A percentile compares a stretch with the other conserved stretches of the same genome.
phyloP scores from a whole-genome alignment of 139 green algal genomes.

The Raphidocelis subcapitata region DNA sequence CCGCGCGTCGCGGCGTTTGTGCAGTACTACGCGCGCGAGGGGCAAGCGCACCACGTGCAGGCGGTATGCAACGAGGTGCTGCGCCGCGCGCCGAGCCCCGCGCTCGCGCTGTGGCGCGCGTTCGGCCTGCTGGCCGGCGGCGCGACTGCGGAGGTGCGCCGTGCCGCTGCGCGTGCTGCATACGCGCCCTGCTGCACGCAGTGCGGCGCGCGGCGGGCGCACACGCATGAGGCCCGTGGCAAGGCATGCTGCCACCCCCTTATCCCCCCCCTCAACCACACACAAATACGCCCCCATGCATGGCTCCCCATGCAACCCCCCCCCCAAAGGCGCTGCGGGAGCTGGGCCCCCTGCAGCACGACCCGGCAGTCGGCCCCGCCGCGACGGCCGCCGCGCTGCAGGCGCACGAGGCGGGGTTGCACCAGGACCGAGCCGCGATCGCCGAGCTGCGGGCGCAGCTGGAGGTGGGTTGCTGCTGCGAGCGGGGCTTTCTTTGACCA shows the following conservation, averaged over 20 bases:
- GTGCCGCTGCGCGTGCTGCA: background rate
- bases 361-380: slow-evolving; percentile 47
- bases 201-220: no score
- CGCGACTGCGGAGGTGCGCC: slow-evolving; percentile 46
- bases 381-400: slow-evolving; percentile 51
- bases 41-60: slow-evolving; percentile 58
- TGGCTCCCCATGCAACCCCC: no score
- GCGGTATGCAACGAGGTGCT: slow-evolving; percentile 60
- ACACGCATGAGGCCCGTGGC: no score
- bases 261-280: no score
- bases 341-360: slow-evolving; percentile 34
- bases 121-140: slow-evolving; percentile 58
- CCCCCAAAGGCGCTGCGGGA: slow-evolving; percentile 55
- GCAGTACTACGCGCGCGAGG: slow-evolving; percentile 60
- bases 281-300: no score
- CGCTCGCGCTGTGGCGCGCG: slow-evolving; percentile 59
- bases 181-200: background rate
- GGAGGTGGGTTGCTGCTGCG: slow-evolving; percentile 39
- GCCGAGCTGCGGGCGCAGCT: slow-evolving; percentile 45
- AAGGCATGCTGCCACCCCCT: no score
- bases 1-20: slow-evolving; percentile 37
- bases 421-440: slow-evolving; percentile 63
- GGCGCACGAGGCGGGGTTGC: slow-evolving; percentile 49
- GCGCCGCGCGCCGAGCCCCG: slow-evolving; percentile 37
- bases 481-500: background rate